Conservation (phyloP, 2,329 filamentous ascomycete species). For the Myriosclerotinia curreyana region DNA sequence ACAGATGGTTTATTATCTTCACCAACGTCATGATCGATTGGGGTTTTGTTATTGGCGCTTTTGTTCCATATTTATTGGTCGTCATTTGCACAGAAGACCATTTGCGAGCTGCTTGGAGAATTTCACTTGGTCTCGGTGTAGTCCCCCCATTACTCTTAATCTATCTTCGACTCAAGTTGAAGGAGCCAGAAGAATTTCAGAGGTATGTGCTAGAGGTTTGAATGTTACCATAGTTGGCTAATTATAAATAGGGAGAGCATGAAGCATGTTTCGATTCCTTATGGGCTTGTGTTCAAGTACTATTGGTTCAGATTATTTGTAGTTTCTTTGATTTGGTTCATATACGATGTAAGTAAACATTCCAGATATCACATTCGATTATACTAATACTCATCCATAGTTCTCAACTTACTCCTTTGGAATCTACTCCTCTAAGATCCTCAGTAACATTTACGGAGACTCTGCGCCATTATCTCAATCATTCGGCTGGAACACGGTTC, state of each 20-base stretch:
- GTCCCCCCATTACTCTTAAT: conserved; percentile 74
- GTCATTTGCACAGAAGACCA: conserved; percentile 54
- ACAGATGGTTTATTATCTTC: conserved; percentile 88
- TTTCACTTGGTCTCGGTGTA: conserved; percentile 73
- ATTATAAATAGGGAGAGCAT: conserved; percentile 36
- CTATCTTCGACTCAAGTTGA: conserved; percentile 66
- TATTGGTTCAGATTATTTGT: conserved; percentile 71
- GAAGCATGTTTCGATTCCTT: conserved; percentile 50
- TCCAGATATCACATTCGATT: background rate
- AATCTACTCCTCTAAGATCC: conserved; percentile 77
- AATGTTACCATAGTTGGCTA: conserved; percentile 15
- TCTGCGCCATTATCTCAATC: conserved; percentile 65
- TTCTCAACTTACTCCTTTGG: conserved; percentile 83
- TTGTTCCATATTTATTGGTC: conserved; percentile 68
- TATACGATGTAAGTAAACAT: conserved; percentile 61
- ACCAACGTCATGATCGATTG: conserved; percentile 85
- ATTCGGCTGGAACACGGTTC: conserved; percentile 85
- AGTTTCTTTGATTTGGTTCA: conserved; percentile 78
- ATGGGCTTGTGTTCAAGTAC: conserved; percentile 55
- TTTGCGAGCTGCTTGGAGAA: conserved; percentile 74
- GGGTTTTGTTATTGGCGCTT: conserved; percentile 70
- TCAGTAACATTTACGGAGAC: conserved; percentile 60
- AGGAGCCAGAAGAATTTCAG: conserved; percentile 76
- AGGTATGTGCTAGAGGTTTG: conserved; percentile 25
- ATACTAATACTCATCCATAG: conserved; percentile 39